Percentiles rank a stretch among this genome's conserved stretches.
Evolutionary conservation across 2,329 filamentous ascomycete species (phyloP).

Genomic region (Cryphonectria nitschkei): DNA sequence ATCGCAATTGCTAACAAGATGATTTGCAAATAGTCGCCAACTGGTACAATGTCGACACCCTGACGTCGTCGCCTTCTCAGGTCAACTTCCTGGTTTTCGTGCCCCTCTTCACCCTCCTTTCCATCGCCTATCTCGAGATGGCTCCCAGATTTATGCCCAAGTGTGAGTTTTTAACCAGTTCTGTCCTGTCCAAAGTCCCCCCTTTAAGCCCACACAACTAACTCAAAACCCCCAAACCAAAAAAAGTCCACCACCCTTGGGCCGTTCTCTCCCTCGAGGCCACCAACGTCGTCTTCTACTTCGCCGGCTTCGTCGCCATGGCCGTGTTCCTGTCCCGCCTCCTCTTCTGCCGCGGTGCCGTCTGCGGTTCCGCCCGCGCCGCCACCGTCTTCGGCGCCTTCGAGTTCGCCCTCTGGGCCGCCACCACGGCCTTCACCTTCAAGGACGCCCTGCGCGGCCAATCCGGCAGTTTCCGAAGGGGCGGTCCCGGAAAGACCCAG

Average conservation of each 20-base stretch:
- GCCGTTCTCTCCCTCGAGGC: conserved; percentile 53
- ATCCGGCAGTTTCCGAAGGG: conserved; percentile 30
- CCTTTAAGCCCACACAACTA: neutral
- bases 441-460: conserved; percentile 52
- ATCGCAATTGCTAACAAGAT: conserved; percentile 21
- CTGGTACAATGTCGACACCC: conserved; percentile 62
- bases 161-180: conserved; percentile 36
- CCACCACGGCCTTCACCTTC: conserved; percentile 49
- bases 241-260: conserved; percentile 53
- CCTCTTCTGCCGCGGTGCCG: conserved; percentile 59
- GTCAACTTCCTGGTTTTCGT: conserved; percentile 62
- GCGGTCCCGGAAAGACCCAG: conserved; percentile 10
- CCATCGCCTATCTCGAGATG: conserved; percentile 57
- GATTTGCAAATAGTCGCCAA: conserved; percentile 53
- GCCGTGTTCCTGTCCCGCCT: conserved; percentile 59
- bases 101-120: conserved; percentile 57
- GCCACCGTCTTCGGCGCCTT: conserved; percentile 58
- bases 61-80: conserved; percentile 56
- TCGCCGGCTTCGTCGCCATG: conserved; percentile 62
- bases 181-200: neutral
- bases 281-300: conserved; percentile 59
- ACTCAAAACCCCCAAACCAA: neutral
- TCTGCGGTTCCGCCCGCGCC: conserved; percentile 60
- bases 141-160: conserved; percentile 50
- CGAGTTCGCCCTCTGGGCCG: conserved; percentile 58